A percentile compares a stretch with the other conserved stretches of the same genome.
phyloP scores from a whole-genome alignment of 192 early-diverging fungal genomes.

The Backusella westeae region DNA sequence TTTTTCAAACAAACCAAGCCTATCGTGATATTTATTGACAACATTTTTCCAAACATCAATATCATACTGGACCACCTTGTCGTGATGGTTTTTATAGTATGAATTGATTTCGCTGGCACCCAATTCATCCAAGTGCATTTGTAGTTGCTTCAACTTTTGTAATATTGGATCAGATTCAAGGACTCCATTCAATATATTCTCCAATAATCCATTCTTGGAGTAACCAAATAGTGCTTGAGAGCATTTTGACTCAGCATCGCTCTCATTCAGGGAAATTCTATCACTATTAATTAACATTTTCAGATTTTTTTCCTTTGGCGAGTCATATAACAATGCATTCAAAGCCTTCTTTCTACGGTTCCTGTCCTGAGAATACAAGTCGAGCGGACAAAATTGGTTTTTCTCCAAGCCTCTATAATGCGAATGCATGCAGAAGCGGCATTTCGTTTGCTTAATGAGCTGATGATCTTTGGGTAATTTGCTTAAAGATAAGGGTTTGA shows the following conservation, averaged over 20 bases:
- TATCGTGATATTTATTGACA: constrained; percentile 4
- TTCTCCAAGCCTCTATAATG: constrained; percentile 31
- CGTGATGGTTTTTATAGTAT: constrained; percentile 10
- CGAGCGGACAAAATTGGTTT: constrained; percentile 56
- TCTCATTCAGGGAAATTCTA: background rate
- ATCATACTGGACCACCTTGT: background rate
- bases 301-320: constrained; percentile 24
- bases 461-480: background rate
- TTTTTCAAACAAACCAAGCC: background rate
- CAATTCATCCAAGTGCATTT: constrained; percentile 44
- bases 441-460: constrained; percentile 47
- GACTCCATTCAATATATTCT: constrained; percentile 30
- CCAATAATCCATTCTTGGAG: constrained; percentile 4
- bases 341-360: constrained; percentile 40
- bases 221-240: background rate
- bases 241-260: background rate
- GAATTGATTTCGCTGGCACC: constrained; percentile 48
- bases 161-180: constrained; percentile 44
- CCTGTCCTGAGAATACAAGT: constrained; percentile 48
- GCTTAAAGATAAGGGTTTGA: constrained; percentile 40
- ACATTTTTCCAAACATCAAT: constrained; percentile 29
- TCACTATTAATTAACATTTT: background rate
- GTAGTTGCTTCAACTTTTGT: constrained; percentile 35
- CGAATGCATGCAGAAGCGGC: constrained; percentile 73
- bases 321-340: constrained; percentile 14